These are phyloP conservation scores for Aegilops bicornis DNA, from an alignment of 176 grass and related monocot genomes.

Conservation along the genomic window DNA sequence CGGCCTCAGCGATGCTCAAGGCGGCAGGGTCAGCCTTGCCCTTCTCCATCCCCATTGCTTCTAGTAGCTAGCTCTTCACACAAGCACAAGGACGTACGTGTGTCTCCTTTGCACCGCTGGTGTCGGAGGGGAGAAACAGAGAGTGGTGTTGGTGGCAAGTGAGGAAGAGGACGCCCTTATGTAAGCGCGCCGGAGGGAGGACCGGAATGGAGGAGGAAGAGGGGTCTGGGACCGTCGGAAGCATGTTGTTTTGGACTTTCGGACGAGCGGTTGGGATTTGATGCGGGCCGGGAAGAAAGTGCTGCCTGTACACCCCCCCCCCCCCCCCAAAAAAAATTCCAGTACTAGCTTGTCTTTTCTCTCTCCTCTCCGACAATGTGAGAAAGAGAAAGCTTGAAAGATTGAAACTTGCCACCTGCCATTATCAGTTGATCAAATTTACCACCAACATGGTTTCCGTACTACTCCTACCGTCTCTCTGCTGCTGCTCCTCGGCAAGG, in stretches of 20 bases:
- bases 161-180: constrained; percentile 36
- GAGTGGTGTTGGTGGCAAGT: constrained; percentile 33
- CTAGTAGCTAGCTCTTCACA: neutral
- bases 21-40: neutral
- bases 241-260: neutral
- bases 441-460: neutral
- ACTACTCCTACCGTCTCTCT: neutral
- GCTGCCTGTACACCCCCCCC: neutral
- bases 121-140: neutral
- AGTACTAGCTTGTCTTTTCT: neutral
- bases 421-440: neutral
- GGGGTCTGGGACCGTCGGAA: neutral
- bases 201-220: neutral
- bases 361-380: neutral
- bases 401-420: neutral
- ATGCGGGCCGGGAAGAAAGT: neutral
- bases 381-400: neutral
- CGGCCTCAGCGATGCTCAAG: constrained; percentile 51
- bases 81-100: neutral
- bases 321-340: neutral
- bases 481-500: no score
- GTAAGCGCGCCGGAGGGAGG: constrained; percentile 15
- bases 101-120: neutral
- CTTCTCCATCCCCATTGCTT: constrained; percentile 39
- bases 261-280: constrained; percentile 31